Base-by-base conservation (phyloP, 768 basidiomycete genomes). In the Tulasnella sp. region DNA sequence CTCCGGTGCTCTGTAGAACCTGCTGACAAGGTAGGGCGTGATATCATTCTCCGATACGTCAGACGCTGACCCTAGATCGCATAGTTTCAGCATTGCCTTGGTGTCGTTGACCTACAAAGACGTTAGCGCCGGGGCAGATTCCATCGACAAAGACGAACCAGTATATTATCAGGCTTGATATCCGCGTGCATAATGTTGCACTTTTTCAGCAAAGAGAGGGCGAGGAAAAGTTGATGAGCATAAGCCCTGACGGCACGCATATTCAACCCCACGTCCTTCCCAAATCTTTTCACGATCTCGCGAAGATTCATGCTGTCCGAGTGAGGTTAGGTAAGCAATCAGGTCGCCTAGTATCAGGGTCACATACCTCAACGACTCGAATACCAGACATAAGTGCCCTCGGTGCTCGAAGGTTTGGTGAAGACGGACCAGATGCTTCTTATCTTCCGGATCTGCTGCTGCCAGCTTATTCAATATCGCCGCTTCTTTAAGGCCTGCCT, bases 161-260 rank as follows among this genome's bases (percentile, higher is more conserved):
- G 69, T 40, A 99, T 94, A 67, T 98, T 98, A 68, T 98, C 96
- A 17, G 96, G 96, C 69, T 98, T 98, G 68, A 99, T 88, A 67
- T 99, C 96, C 6, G 96, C 96, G 65, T 99, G 96, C 80, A 97
- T 96, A 59, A 98, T 81, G 62, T 86, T 90, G 59, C 82, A 78
- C 71, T 97, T 97, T 62, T 81, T 80, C 66, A 98, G 73, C 54
- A 93, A 73, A 62, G 85, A 79, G 61, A 98, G 69, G 15, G 89
- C 79, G 51, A 97, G 76, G 71, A 98, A 93, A 51, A 99, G 81
- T 66, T 99, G 96, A 63, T 94, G 89, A 29, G 96, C 83, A 67
- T 99, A 99, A n/a, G 93, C 92, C 63, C 94, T 81, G n/a, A 99
- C 96, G 49, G 96, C 96, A 63, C 83, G 81, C 65, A 98, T 85